Evolutionary conservation across 371 early-diverging fungal genomes (phyloP), one percentile per base, ranked within the genome.

Genomic region (Choanephora cucurbitarum): DNA sequence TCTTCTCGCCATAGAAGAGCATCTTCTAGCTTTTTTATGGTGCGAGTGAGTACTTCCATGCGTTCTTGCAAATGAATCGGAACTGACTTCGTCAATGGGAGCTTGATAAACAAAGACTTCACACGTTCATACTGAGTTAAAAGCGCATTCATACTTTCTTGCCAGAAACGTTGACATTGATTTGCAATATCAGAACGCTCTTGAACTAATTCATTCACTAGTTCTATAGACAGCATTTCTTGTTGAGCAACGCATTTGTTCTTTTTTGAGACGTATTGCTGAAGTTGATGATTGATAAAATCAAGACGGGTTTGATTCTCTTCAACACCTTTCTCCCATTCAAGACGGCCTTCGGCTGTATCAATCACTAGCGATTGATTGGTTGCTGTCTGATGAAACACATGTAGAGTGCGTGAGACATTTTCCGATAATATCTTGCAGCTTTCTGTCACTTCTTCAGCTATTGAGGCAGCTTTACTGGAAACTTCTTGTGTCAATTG

Each of bases 161-260:
- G 31, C 11, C 42, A 52, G 41, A 56, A 52, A 2, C 14, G 17
- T 6, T 31, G 23, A 6, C 23, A 39, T 23, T 55, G 50, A 14
- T 22, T 19, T 14, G 41, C 49, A 39, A 65, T 60, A 23, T 52
- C 44, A 47, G 18, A 17, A 6, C 51, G 53, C 15, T 65, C 57
- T 4, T 44, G 14, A 0, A 21, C 5, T 9, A 65, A 24, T 9
- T 21, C 24, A 1, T 40, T 31, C 21, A 65, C 52, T 1, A 18
- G 9, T 0, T 59, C 42, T 0, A 49, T 33, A 8, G 58, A 45
- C 10, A 62, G 44, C 0, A 18, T 17, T 28, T 67, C 67, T 49
- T 67, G 62, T 39, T 62, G 67, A 15, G 67, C 67, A 10, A 67
- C 58, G 18, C 67, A 67, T 21, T 67, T 67, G 24, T 67, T 67